phyloP scores from a whole-genome alignment of 805 yeast genomes.

The Yarrowia porcina region DNA sequence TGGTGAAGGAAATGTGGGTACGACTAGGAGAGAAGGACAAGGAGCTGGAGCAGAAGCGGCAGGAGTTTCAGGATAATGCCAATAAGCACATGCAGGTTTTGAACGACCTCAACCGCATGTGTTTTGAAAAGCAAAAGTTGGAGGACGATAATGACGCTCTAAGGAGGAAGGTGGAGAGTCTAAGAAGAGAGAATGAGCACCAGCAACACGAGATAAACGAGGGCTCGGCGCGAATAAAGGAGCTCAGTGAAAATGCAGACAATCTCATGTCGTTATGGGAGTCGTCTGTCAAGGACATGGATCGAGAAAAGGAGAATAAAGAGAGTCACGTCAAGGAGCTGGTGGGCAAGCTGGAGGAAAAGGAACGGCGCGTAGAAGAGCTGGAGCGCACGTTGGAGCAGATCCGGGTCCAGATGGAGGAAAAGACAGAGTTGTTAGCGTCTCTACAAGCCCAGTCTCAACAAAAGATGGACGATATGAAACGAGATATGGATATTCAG shows the following conservation, averaged over 20 bases:
- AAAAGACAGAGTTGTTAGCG: neutral
- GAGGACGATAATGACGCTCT: slow-evolving; percentile 6
- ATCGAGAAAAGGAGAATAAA: neutral
- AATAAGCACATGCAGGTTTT: slow-evolving; percentile 19
- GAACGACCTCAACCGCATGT: slow-evolving; percentile 1
- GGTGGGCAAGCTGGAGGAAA: neutral
- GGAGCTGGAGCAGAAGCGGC: slow-evolving; percentile 17
- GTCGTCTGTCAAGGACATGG: slow-evolving; percentile 5
- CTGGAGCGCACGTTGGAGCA: neutral
- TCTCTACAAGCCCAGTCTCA: neutral
- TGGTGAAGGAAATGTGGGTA: slow-evolving; percentile 14
- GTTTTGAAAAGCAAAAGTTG: slow-evolving; percentile 19
- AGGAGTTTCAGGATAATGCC: slow-evolving; percentile 18
- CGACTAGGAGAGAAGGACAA: slow-evolving; percentile 10
- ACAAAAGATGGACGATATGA: neutral
- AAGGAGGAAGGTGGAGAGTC: neutral
- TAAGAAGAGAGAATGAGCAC: slow-evolving; percentile 10
- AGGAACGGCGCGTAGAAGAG: neutral
- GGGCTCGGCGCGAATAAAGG: neutral
- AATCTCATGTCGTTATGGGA: slow-evolving; percentile 19
- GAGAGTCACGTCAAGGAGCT: neutral
- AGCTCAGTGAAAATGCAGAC: slow-evolving; percentile 15
- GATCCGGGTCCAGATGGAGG: neutral
- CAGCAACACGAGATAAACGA: neutral
- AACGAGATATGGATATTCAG: neutral